Evolutionary conservation across 495 filamentous ascomycete genomes (phyloP), one percentile per base, ranked within the genome.

Genomic region (Hypoxylon perforatum): DNA sequence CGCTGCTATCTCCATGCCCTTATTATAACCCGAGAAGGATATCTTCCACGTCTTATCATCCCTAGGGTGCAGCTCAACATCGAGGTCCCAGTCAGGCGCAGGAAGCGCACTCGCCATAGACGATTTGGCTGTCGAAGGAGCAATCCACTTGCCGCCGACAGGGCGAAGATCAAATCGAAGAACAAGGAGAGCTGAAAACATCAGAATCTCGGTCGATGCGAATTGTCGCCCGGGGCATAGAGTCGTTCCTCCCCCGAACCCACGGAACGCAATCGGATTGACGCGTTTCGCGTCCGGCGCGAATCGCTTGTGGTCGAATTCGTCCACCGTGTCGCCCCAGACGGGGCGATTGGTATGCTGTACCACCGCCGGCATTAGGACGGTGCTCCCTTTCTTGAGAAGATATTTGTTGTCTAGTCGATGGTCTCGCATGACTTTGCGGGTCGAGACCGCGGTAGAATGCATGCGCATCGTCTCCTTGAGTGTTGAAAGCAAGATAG

Each of bases 261-360:
- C 57, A 12, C 71, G 63, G 53, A 76, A 81, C 1, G 70, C 73
- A 9, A 52, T 30, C 1, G 58, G 52, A 21, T 62, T 68, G 1
- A n/a, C 18, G 10, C 64, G 54, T 30, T 65, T 58, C 0, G 8
- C 44, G 14, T 56, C 11, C 2, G 47, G 55, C 7, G 65, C 12
- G 54, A 75, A 75, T 17, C 73, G 47, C 23, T 41, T 50, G 17
- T 65, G 64, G 47, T 68, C 21, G 47, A 76, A 76, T n/a, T n/a
- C 17, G 69, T 38, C 1, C 41, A 57, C 3, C 66, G 74, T 60
- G 79, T 61, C 41, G 18, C 82, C 81, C 81, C 80, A 84, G 1
- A 61, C 33, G 1, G 42, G 22, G 1, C 18, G 47, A 15, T 61
- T 36, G 36, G 8, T 61, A 42, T 75, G 74, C 38, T 73, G 60